Conservation (phyloP, 2,329 filamentous ascomycete genomes). For the Aulographum hederae region DNA sequence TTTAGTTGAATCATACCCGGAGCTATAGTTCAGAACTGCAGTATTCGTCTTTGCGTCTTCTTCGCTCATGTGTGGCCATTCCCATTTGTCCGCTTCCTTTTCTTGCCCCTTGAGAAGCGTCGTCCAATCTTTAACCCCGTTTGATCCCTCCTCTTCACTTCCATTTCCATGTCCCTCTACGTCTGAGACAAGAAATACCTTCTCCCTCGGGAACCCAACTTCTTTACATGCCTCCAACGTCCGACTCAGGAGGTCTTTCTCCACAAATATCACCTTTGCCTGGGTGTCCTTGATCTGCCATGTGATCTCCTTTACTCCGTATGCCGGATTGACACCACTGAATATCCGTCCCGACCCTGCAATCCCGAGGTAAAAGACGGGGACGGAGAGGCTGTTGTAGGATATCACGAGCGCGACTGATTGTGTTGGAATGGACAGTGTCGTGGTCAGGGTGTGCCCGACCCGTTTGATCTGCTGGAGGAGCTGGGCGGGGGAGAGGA, state of each 20-base stretch:
- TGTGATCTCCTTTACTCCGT: constrained; percentile 25
- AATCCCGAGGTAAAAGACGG: constrained; percentile 34
- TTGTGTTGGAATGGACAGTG: no score
- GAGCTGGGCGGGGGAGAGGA: constrained; percentile 28
- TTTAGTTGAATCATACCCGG: constrained; percentile 5
- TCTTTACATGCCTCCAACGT: constrained; percentile 25
- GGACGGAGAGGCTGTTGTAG: constrained; percentile 37
- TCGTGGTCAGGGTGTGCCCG: constrained; percentile 23
- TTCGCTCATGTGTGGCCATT: constrained; percentile 31
- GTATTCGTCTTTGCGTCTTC: constrained; percentile 22
- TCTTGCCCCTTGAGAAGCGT: constrained; percentile 19
- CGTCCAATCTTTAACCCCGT: constrained; percentile 26
- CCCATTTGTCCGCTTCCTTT: constrained; percentile 33
- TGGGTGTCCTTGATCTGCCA: constrained; percentile 31
- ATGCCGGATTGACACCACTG: constrained; percentile 36
- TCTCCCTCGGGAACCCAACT: constrained; percentile 19
- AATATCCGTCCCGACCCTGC: constrained; percentile 35
- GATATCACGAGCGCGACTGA: constrained; percentile 37
- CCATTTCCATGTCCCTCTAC: no score
- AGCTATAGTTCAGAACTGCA: constrained; percentile 12
- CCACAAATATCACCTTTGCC: constrained; percentile 30
- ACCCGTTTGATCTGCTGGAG: constrained; percentile 34
- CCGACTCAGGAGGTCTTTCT: constrained; percentile 26
- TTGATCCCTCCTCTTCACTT: no score
- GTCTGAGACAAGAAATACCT: constrained; percentile 33